Base-by-base conservation (phyloP, 2,329 filamentous ascomycete genomes). In the Aspergillus quadricinctus region DNA sequence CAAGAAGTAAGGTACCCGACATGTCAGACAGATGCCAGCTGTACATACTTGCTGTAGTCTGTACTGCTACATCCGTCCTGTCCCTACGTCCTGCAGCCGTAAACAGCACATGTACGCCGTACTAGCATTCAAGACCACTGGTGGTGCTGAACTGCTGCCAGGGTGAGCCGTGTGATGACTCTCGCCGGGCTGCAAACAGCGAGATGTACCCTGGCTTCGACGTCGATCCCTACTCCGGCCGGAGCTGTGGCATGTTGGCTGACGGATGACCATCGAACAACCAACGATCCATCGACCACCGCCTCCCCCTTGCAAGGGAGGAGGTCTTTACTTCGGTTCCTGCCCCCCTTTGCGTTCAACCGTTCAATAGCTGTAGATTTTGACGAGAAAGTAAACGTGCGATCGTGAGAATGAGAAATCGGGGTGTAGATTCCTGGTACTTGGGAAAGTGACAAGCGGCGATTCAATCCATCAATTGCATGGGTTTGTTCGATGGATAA, bases 251-350 rank as follows among this genome's bases (percentile, higher is more conserved):
- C 53, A 63, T 63, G 58, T 55, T 50, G 52, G 51, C 19, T 25
- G 50, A 55, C 48, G 46, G 52, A 49, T 45, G 43, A 37, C 31
- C 31, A 37, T 17, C 14, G 31, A 56, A 63, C 54, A 61, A 45
- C 21, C 23, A 23, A 46, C 21, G 19, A 46, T 46, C 17, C 19
- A 46, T 14, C 43, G 11, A 23, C 3, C 21, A 14, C 53, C 50
- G 57, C 57, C 61, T 60, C 61, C 61, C 60, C 60, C 57, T 63
- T 63, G 55, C 55, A 29, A 53, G 54, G 29, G 46, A 25, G 21
- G 27, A 27, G 28, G 19, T 37, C 28, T 28, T 45, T 31, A 50
- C 51, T 52, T 31, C 23, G 37, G 49, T 52, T 31, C 21, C 17
- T 29, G 19, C 17, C 31, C 25, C 28, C 28, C 41, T 48, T 46